These are phyloP conservation scores for Pichia sp. DNA, from an alignment of 1,139 yeast species.

Conservation along the genomic window DNA sequence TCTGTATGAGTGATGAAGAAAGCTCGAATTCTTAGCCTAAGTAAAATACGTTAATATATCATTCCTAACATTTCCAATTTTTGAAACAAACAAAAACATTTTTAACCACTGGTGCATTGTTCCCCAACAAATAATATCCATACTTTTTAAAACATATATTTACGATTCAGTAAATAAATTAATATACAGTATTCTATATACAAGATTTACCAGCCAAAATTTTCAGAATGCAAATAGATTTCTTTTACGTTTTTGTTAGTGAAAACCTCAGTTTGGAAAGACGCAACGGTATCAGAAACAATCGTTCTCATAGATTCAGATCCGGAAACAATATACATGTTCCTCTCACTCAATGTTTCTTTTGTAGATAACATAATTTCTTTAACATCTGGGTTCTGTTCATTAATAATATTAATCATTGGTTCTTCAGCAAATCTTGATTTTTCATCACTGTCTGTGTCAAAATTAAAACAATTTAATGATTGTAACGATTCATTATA, in stretches of 20 bases:
- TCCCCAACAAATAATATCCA: too few species aligned
- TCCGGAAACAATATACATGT: constrained; percentile 46
- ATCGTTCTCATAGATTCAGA: constrained; percentile 35
- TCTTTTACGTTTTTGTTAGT: constrained; percentile 29
- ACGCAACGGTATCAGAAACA: constrained; percentile 40
- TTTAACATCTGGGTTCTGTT: constrained; percentile 20
- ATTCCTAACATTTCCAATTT: too few species aligned
- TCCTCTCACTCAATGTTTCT: constrained; percentile 29
- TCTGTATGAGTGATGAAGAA: too few species aligned
- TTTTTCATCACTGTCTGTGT: background rate
- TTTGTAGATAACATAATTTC: constrained; percentile 13
- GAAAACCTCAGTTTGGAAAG: constrained; percentile 26
- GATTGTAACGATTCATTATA: background rate
- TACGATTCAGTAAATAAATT: too few species aligned
- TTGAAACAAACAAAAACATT: too few species aligned
- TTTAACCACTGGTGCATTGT: too few species aligned
- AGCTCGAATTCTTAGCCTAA: too few species aligned
- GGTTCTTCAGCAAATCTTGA: background rate
- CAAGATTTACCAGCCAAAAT: constrained; percentile 45
- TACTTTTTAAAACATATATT: too few species aligned
- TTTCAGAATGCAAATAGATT: constrained; percentile 49
- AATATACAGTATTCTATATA: too few species aligned
- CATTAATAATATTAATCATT: background rate
- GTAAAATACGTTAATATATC: too few species aligned
- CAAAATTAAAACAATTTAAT: background rate